Evolutionary conservation across 345 rosid genomes (phyloP), one percentile per base, ranked within the genome.

Genomic region (Sonneratia alba): DNA sequence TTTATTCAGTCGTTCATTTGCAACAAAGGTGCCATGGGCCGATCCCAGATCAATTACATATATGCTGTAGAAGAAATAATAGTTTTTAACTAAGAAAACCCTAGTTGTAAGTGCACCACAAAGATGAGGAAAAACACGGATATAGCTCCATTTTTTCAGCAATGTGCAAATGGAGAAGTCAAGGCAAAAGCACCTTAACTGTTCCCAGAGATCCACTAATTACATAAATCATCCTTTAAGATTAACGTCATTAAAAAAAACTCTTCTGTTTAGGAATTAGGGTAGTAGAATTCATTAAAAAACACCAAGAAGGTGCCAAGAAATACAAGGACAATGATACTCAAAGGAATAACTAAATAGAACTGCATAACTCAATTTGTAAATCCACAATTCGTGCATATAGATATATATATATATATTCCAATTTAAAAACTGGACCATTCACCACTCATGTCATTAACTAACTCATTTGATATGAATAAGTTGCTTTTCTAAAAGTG

Each of bases 1-100:
- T 79, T 89, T 91, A 63, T 79, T 82, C 78, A 95, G 73, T 37
- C 99, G 84, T 83, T 95, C 99, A 69, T 90, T 88, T 6, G 98
- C 98, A 67, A 92, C 99, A 73, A 94, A 92, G 2, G 92, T 92
- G 45, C 98, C 98, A 66, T 85, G 98, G 18, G 83, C 86, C 73
- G 94, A 90, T 64, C 98, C 88, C 81, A 88, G 75, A 81, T 87
- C 98, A 76, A 87, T 86, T 27, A 90, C 92, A 74, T 79, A 92
- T 59, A 92, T 75, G 75, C 98, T 93, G 85, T 73, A 72, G 68
- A 72, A 70, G 43, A 68, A 42, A 68, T 32, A 24, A 4, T 0
- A 27, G 13, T 22, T 4, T 61, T 62, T 13, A 12, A 62, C 7
- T 6, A 6, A 4, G 37, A 27, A 34, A 27, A 8, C 19, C 19